phyloP scores from a whole-genome alignment of 257 asterid genomes.

The Pogostemon cablin region DNA sequence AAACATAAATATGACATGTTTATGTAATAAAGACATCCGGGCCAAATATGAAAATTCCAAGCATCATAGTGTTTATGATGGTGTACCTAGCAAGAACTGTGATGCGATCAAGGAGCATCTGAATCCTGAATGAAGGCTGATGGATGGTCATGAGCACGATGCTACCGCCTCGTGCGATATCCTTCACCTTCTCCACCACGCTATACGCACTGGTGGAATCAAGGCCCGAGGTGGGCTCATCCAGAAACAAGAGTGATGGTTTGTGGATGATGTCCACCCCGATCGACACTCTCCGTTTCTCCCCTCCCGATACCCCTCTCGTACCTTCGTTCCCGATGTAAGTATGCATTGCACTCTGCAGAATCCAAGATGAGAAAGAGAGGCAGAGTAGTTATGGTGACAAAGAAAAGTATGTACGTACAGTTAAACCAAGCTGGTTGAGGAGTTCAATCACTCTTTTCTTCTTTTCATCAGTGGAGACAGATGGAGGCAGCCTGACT shows the following conservation, averaged over 20 bases:
- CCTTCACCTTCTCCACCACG: constrained; percentile 83
- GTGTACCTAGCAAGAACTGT: constrained; percentile 74
- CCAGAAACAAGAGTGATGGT: constrained; percentile 82
- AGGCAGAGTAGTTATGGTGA: background rate
- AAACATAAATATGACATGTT: no score
- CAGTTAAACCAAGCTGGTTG: constrained; percentile 78
- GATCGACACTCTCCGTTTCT: constrained; percentile 77
- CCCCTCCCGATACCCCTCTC: constrained; percentile 88
- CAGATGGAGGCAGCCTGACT: constrained; percentile 81
- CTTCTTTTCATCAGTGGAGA: constrained; percentile 73
- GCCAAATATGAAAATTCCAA: no score
- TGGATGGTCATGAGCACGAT: constrained; percentile 84
- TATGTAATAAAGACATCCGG: no score
- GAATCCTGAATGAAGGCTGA: constrained; percentile 86
- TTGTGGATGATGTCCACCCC: constrained; percentile 89
- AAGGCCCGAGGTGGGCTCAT: constrained; percentile 89
- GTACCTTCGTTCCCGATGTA: constrained; percentile 81
- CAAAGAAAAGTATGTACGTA: constrained; percentile 24
- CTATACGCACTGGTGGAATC: constrained; percentile 88
- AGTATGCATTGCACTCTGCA: constrained; percentile 73
- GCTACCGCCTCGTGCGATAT: constrained; percentile 77
- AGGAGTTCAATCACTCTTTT: constrained; percentile 71
- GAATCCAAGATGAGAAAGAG: background rate
- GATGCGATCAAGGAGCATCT: constrained; percentile 75
- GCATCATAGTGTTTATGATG: no score